Evolutionary conservation across 768 basidiomycete genomes (phyloP), one percentile per base, ranked within the genome.

Genomic region (Auricularia heimuer): DNA sequence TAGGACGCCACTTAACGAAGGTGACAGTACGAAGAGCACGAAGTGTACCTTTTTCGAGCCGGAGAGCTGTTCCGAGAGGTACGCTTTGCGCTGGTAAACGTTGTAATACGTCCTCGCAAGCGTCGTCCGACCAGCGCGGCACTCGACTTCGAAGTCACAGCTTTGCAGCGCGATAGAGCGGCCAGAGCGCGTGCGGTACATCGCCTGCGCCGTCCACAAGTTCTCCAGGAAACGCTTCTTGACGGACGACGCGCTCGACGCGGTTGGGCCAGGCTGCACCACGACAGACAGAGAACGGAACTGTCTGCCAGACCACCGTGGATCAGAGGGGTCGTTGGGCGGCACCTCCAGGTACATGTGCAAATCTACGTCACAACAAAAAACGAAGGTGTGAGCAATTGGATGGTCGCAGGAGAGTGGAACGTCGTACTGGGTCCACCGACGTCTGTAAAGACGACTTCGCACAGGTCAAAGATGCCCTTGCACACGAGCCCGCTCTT

Each of bases 151-250:
- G 67, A 81, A 79, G 65, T 92, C 90, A 18, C 88, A 83, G 3
- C 89, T 81, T 67, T 81, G 80, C 14, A 92, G 76, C 10, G 88
- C 84, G 18, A 90, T 86, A 2, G 89, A 89, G 71, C 89, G 88
- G 0, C 88, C 89, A 7, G 80, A 75, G 62, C 84, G 83, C 1
- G 91, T 83, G 65, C 94, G 81, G 68, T 89, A 89, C 60, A 81
- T 84, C 7, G 92, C 92, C 73, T 98, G 94, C 29, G 86, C 87
- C 54, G 82, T 82, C 94, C 94, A 98, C 11, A 98, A 76, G 72
- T 93, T 94, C 68, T 93, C 87, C 37, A 98, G 75, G 72, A 98
- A 98, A 8, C 89, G 83, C 47, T 81, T 81, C 75, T 95, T 96
- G 73, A 90, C 89, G 6, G 72, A 73, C 39, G 39, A 42, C 39